Percentiles rank a stretch among this genome's conserved stretches.
These are phyloP conservation scores for Cladophialophora chaetospira DNA, from an alignment of 2,329 filamentous ascomycete genomes.

Conservation along the genomic window DNA sequence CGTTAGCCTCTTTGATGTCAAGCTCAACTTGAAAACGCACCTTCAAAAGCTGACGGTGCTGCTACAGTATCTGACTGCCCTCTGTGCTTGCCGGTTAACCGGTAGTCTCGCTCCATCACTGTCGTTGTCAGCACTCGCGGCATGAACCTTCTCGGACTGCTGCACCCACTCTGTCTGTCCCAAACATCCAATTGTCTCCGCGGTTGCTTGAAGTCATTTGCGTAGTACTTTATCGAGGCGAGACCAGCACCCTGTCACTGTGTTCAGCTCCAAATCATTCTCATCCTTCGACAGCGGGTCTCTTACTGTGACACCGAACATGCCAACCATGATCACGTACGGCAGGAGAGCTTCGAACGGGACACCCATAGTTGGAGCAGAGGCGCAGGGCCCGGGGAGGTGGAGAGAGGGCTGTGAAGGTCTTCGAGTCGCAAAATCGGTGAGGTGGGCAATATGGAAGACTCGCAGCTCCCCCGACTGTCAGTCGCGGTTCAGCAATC, in stretches of 20 bases:
- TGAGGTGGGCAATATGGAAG: no score
- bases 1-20: conserved; percentile 20
- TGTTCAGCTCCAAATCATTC: conserved; percentile 22
- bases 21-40: conserved; percentile 14
- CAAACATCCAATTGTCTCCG: conserved; percentile 64
- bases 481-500: no score
- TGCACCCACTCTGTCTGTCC: conserved; percentile 64
- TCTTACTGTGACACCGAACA: conserved; percentile 49
- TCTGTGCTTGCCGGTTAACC: conserved; percentile 62
- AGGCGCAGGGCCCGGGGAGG: neutral
- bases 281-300: neutral
- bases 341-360: conserved; percentile 67
- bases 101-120: conserved; percentile 69
- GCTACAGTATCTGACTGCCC: conserved; percentile 62
- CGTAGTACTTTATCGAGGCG: conserved; percentile 58
- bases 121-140: conserved; percentile 22
- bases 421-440: no score
- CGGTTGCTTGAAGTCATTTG: conserved; percentile 64
- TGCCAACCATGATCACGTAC: conserved; percentile 62
- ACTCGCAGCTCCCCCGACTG: no score
- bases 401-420: no score
- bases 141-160: neutral
- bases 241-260: conserved; percentile 53
- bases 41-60: conserved; percentile 64
- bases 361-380: conserved; percentile 58